These are phyloP conservation scores for Talaromyces sp. DNA, from an alignment of 2,329 filamentous ascomycete genomes.

Conservation along the genomic window DNA sequence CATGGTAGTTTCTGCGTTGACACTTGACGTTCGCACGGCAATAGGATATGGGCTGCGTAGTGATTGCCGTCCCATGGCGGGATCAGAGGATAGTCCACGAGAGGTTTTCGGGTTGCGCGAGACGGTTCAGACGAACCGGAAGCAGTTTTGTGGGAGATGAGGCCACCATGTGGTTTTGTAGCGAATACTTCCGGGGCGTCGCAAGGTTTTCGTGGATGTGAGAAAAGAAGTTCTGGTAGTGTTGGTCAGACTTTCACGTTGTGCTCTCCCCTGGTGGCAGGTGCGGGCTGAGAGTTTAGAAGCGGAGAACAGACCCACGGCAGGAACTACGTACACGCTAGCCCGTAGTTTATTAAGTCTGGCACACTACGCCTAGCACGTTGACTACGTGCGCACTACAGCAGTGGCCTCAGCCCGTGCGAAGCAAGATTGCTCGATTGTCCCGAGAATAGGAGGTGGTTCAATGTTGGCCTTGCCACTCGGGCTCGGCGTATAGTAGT, in stretches of 20 bases:
- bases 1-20: slow-evolving; percentile 16
- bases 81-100: neutral
- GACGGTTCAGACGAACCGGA: neutral
- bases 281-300: slow-evolving; percentile 4
- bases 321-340: neutral
- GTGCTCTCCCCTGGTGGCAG: neutral
- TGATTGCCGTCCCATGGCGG: slow-evolving; percentile 20
- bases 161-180: neutral
- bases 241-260: neutral
- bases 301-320: slow-evolving; percentile 9
- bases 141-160: neutral
- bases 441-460: neutral
- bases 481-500: neutral
- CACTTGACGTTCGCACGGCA: slow-evolving; percentile 17
- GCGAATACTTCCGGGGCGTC: neutral
- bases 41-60: slow-evolving; percentile 16
- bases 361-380: neutral
- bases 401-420: neutral
- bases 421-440: neutral
- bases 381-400: neutral
- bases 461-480: neutral
- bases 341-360: neutral
- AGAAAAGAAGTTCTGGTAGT: neutral
- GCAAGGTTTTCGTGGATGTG: neutral
- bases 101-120: neutral